A percentile compares a stretch with the other conserved stretches of the same genome.
These are phyloP conservation scores for Meyerozyma athensensis DNA, from an alignment of 1,139 yeast species.

Conservation along the genomic window DNA sequence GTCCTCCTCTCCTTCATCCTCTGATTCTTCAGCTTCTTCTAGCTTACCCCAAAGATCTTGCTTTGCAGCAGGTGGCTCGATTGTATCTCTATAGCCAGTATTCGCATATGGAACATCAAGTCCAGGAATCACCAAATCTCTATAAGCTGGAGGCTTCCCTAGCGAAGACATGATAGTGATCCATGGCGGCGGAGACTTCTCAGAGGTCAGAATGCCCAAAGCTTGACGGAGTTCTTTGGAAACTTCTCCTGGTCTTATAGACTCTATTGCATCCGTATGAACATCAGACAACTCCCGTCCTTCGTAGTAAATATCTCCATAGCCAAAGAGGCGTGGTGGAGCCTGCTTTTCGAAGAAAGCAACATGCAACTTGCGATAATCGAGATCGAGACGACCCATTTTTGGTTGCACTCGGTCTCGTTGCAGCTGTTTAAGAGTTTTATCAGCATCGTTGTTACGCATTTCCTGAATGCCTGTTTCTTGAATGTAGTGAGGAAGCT, in stretches of 20 bases:
- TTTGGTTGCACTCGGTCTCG: slow-evolving; percentile 88
- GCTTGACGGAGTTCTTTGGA: slow-evolving; percentile 60
- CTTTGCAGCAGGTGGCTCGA: neutral
- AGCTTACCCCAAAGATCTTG: slow-evolving; percentile 10
- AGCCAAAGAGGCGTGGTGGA: slow-evolving; percentile 61
- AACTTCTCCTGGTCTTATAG: slow-evolving; percentile 64
- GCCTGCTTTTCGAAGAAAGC: slow-evolving; percentile 83
- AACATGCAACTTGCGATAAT: slow-evolving; percentile 74
- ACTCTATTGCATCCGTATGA: slow-evolving; percentile 27
- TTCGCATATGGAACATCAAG: slow-evolving; percentile 40
- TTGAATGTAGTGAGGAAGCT: slow-evolving; percentile 69
- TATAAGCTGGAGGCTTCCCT: slow-evolving; percentile 88
- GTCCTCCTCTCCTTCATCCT: slow-evolving; percentile 8
- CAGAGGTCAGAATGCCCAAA: slow-evolving; percentile 59
- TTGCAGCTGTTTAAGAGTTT: slow-evolving; percentile 64
- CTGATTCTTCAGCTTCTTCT: slow-evolving; percentile 14
- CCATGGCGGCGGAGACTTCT: slow-evolving; percentile 74
- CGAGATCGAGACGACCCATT: slow-evolving; percentile 82
- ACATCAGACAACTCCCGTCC: slow-evolving; percentile 62
- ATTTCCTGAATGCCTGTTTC: slow-evolving; percentile 87
- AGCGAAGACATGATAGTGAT: slow-evolving; percentile 58
- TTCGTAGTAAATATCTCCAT: slow-evolving; percentile 80
- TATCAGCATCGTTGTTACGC: slow-evolving; percentile 60
- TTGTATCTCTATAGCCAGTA: slow-evolving; percentile 24
- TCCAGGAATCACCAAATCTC: slow-evolving; percentile 55